Percentiles rank a stretch among this genome's conserved stretches.
Conservation (phyloP, 352 stramenopile species). For the Blastocystis sp. region DNA sequence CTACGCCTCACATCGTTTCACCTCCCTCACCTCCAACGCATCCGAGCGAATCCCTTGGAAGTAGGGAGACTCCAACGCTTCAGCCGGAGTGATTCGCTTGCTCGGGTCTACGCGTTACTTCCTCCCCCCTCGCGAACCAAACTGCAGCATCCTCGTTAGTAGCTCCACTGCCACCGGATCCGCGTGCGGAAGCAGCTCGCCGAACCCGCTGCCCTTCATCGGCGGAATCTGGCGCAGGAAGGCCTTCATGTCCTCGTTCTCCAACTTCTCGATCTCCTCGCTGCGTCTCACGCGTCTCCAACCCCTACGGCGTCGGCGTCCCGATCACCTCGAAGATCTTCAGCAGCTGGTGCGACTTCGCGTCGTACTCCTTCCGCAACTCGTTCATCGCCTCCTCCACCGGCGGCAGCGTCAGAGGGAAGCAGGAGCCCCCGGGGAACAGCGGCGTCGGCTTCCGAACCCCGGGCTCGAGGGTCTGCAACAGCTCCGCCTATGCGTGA, state of each 20-base stretch:
- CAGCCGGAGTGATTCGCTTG: slow-evolving; percentile 23
- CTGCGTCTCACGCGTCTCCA: neutral
- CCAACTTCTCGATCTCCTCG: slow-evolving; percentile 30
- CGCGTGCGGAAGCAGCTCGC: slow-evolving; percentile 66
- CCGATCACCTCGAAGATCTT: slow-evolving; percentile 60
- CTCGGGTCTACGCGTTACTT: neutral
- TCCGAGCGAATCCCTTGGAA: neutral
- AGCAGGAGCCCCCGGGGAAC: slow-evolving; percentile 49
- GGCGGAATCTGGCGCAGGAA: slow-evolving; percentile 10
- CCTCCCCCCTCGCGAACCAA: slow-evolving; percentile 58
- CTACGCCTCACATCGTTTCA: neutral
- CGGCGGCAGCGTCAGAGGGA: neutral
- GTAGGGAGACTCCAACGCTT: slow-evolving; percentile 37
- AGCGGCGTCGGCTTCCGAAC: neutral
- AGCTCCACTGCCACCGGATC: slow-evolving; percentile 71
- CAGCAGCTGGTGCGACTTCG: slow-evolving; percentile 58
- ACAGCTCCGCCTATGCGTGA: slow-evolving; percentile 22
- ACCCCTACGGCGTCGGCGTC: slow-evolving; percentile 60
- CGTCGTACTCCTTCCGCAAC: neutral
- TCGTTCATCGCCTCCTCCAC: neutral
- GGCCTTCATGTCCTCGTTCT: neutral
- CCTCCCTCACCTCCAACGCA: neutral
- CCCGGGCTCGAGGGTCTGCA: slow-evolving; percentile 43
- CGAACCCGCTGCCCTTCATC: slow-evolving; percentile 58
- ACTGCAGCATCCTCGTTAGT: slow-evolving; percentile 73